phyloP scores from a whole-genome alignment of 257 asterid species.

The Nicotiana knightiana region DNA sequence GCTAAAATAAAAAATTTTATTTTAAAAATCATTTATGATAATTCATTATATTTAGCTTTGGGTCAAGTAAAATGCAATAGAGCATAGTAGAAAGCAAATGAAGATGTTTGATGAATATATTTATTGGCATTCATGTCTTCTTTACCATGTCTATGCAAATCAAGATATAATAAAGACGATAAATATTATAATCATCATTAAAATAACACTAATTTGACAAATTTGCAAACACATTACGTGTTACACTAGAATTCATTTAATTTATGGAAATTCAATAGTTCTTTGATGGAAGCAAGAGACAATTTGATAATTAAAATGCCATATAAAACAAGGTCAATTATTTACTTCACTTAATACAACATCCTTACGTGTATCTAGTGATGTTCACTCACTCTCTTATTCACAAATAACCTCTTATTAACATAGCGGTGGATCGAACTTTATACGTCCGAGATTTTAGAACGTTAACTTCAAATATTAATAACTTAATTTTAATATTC shows the following conservation, averaged over 20 bases:
- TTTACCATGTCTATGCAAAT: no score
- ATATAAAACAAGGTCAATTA: background rate
- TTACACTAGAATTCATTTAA: background rate
- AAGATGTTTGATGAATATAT: no score
- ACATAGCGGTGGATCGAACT: no score
- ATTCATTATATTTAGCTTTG: no score
- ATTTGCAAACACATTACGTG: background rate
- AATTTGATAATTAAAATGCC: background rate
- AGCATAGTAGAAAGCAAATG: no score
- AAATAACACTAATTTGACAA: background rate
- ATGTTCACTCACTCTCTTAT: background rate
- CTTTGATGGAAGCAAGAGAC: background rate
- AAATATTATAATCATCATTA: background rate
- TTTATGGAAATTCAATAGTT: background rate
- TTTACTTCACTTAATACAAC: conserved; percentile 5
- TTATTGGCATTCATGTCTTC: no score
- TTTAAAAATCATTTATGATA: no score
- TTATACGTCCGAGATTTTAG: no score
- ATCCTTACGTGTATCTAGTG: background rate
- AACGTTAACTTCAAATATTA: no score
- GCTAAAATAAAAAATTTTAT: no score
- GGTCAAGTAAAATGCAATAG: no score
- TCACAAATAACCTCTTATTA: background rate
- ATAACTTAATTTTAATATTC: no score
- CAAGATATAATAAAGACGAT: background rate